Evolutionary conservation across 768 basidiomycete species (phyloP), one percentile per base, ranked within the genome.

Genomic region (Hygrocybe punicea): DNA sequence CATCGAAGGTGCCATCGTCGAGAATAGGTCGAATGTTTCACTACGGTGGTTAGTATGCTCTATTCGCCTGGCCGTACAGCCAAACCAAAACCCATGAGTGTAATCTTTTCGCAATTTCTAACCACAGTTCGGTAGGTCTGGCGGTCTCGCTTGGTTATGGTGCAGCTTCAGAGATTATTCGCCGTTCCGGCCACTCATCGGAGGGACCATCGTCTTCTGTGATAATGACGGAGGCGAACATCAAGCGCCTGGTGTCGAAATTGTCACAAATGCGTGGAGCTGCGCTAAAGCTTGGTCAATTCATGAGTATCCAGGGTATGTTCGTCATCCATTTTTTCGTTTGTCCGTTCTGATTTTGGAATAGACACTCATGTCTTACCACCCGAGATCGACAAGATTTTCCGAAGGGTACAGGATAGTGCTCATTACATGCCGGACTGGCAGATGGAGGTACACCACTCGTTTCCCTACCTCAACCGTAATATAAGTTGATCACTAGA

Each of bases 361-460:
- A 8, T 47, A 98, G 96, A 99, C 69, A 90, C 93, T 0, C 88
- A 96, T 60, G 75, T 91, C 36, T 77, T 99, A 2, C 91, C 95
- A 0, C 82, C 89, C 0, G 93, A 96, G 61, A 72, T 98, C 3
- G 94, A 98, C 65, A 80, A 83, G 53, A 88, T 99, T 29, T 86
- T 99, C 63, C 83, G 93, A 51, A 78, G 88, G 25, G 95, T 99
- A 0, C 96, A 98, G 67, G 91, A 96, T 62, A 85, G 88, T 62
- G 96, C 96, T 1, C 93, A 99, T 70, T 98, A 98, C 69, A 99
- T 99, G 96, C 96, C 96, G 0, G 89, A 96, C 62, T 95, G 90
- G 89, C 96, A 99, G 68, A 89, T 98, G 86, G 90, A 95, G 83
- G 95, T 92, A 3, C 6, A 9, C 40, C 39, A 14, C 21, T 54